Evolutionary conservation across 345 rosid genomes (phyloP).

Genomic region (Luvunga scandens): DNA sequence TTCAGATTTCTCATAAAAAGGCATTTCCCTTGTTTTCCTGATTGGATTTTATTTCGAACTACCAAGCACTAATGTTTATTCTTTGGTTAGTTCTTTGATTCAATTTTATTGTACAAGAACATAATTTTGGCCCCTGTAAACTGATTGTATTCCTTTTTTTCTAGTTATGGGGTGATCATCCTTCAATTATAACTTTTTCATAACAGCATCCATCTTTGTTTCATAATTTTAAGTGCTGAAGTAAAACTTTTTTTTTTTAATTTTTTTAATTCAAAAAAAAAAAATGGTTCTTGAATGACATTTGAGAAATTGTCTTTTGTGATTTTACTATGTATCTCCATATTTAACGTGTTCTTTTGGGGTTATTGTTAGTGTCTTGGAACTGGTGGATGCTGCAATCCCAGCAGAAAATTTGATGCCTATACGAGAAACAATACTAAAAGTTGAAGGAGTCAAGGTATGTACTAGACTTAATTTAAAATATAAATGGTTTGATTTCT

Average conservation of each 20-base stretch:
- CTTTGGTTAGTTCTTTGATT: not conserved
- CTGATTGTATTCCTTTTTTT: not conserved
- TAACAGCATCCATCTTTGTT: not conserved
- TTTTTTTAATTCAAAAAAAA: too few relatives aligned
- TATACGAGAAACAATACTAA: conserved; percentile 60
- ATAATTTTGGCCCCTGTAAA: not conserved
- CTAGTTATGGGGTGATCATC: not conserved
- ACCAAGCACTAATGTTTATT: too few relatives aligned
- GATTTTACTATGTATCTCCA: not conserved
- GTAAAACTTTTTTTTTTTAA: not conserved
- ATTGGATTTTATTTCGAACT: not conserved
- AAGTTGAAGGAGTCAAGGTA: conserved; percentile 86
- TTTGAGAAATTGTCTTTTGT: not conserved
- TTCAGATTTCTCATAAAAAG: not conserved
- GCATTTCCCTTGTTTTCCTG: not conserved
- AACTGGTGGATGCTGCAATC: conserved; percentile 94
- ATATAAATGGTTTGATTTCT: not conserved
- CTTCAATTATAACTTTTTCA: not conserved
- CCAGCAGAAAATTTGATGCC: conserved; percentile 72
- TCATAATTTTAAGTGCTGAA: not conserved
- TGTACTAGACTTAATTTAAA: not conserved
- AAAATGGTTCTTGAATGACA: not conserved
- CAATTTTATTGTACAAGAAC: not conserved
- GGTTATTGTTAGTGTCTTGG: conserved; percentile 59
- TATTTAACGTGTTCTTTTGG: conserved; percentile 25